A percentile compares a stretch with the other conserved stretches of the same genome.
Evolutionary conservation across 1,284 basidiomycete species (phyloP).

Genomic region (Papiliotrema fonsecae): DNA sequence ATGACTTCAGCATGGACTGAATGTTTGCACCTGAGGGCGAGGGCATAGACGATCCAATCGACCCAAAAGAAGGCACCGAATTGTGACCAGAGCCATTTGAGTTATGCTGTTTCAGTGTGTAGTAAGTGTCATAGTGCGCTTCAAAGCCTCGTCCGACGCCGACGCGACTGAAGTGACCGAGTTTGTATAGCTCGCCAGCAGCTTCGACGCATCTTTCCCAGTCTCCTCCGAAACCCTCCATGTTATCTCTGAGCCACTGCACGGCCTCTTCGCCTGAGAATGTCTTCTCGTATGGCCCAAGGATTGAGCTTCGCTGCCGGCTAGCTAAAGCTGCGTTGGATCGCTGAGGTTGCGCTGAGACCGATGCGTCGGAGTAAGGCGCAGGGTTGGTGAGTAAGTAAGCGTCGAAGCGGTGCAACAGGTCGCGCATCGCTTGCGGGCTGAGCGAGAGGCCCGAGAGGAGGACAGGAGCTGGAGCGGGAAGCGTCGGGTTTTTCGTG

Average conservation of each 20-base stretch:
- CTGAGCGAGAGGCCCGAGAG: constrained; percentile 68
- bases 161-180: constrained; percentile 65
- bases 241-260: constrained; percentile 64
- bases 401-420: constrained; percentile 56
- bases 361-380: constrained; percentile 28
- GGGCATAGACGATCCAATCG: constrained; percentile 18
- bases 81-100: constrained; percentile 8
- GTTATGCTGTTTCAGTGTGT: constrained; percentile 32
- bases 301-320: constrained; percentile 65
- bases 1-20: constrained; percentile 28
- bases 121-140: constrained; percentile 39
- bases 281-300: constrained; percentile 82
- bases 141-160: constrained; percentile 53
- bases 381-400: constrained; percentile 40
- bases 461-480: constrained; percentile 52
- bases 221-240: constrained; percentile 64
- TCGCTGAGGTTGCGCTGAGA: constrained; percentile 50
- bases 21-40: constrained; percentile 26
- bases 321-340: constrained; percentile 58
- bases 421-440: constrained; percentile 59
- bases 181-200: constrained; percentile 68
- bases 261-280: constrained; percentile 78
- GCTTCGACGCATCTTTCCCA: constrained; percentile 74
- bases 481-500: neutral
- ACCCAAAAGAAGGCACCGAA: constrained; percentile 7